phyloP scores from a whole-genome alignment of 768 basidiomycete species.

The Coprinopsis cinerea region DNA sequence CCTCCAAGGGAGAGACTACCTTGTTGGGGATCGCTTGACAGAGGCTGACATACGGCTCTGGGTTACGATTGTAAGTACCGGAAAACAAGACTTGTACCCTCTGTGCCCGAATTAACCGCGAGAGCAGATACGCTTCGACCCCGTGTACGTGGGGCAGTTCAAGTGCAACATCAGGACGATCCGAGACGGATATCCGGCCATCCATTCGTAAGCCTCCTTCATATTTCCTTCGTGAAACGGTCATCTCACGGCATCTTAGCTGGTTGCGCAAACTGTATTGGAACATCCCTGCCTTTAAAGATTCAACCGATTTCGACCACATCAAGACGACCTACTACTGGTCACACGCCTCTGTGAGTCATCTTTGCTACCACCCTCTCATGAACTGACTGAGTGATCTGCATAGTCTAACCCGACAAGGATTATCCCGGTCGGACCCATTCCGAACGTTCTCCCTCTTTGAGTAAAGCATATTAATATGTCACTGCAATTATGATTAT shows the following conservation, averaged over 20 bases:
- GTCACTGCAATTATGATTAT: too few relatives aligned
- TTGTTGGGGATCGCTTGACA: constrained; percentile 76
- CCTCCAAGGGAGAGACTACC: constrained; percentile 72
- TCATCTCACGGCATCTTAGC: constrained; percentile 23
- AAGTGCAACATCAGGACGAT: constrained; percentile 89
- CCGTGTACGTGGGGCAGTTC: constrained; percentile 88
- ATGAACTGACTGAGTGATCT: background rate
- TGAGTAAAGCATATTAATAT: too few relatives aligned
- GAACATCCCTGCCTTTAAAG: constrained; percentile 82
- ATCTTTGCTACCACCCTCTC: background rate
- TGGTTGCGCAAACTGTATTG: constrained; percentile 91
- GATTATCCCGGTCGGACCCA: constrained; percentile 71
- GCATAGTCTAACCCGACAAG: constrained; percentile 71
- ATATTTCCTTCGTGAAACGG: too few relatives aligned
- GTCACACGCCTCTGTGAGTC: constrained; percentile 29
- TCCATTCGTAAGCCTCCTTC: constrained; percentile 49
- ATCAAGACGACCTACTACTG: constrained; percentile 76
- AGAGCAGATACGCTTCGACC: constrained; percentile 87
- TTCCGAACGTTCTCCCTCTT: too few relatives aligned
- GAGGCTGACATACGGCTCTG: constrained; percentile 84
- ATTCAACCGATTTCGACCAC: constrained; percentile 84
- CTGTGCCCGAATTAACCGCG: too few relatives aligned
- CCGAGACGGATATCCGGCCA: constrained; percentile 82
- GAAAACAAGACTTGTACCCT: too few relatives aligned
- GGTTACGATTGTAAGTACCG: constrained; percentile 78